Evolutionary conservation across 2,329 filamentous ascomycete species (phyloP), one percentile per base, ranked within the genome.

Genomic region (Volutella citrinella): DNA sequence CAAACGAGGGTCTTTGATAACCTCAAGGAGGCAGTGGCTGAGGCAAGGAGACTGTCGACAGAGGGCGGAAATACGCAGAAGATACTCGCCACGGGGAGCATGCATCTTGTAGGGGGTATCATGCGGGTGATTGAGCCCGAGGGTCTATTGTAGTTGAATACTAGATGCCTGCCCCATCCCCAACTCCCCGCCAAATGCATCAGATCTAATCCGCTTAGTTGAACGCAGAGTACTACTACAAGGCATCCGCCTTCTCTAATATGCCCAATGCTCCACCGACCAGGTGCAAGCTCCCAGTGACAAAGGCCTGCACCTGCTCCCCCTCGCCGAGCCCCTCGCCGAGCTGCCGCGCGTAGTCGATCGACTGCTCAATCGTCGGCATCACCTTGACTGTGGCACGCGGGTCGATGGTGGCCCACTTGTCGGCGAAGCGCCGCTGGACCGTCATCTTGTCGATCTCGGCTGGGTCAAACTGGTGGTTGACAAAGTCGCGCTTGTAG

Each of bases 51-150:
- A 12, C 51, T 72, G 10, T 49, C 49, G 3, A 30, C 20, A 34
- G 59, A 60, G 52, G 41, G 23, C 39, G 40, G 31, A 48, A 57
- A 4, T 69, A 70, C 30, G 68, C 79, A 49, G 12, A 76, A 80
- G 56, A 78, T 82, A 0, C 64, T 95, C 34, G 81, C 87, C 9
- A 95, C 89, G 11, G 89, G 89, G 4, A 94, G 87, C 57, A 64
- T 95, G 53, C 84, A 95, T 68, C 70, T 95, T 23, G 87, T 90
- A 2, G 88, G 89, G 7, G 86, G 84, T 10, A 68, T 89, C 27
- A 66, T 95, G 32, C 82, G 85, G 57, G 80, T 85, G 2, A 60
- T 94, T 38, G 87, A 70, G 50, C 67, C 68, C 8, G 61, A 63
- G 10, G 50, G 49, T 36, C 49, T 61, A 45, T 51, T 60, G 24